phyloP scores from a whole-genome alignment of 352 stramenopile species.

The Globisporangium radiosum region DNA sequence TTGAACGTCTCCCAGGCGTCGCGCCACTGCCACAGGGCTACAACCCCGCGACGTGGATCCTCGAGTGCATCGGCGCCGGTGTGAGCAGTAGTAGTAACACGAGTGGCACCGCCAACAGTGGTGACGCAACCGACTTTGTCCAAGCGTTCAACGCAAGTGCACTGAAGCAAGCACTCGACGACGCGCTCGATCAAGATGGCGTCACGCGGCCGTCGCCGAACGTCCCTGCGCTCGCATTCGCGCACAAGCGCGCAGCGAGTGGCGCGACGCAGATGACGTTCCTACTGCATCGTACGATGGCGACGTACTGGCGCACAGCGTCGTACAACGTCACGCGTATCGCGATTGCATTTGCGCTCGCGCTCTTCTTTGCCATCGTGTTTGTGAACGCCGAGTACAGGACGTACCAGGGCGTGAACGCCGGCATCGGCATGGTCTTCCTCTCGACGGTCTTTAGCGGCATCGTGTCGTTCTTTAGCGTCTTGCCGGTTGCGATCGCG shows the following conservation, averaged over 20 bases:
- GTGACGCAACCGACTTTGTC: slow-evolving; percentile 25
- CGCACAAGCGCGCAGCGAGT: slow-evolving; percentile 17
- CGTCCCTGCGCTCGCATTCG: slow-evolving; percentile 21
- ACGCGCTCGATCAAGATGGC: slow-evolving; percentile 19
- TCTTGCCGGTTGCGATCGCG: slow-evolving; percentile 67
- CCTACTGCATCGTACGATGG: background rate
- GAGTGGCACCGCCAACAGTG: background rate
- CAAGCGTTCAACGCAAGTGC: slow-evolving; percentile 29
- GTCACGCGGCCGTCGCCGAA: slow-evolving; percentile 21
- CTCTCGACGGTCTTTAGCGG: slow-evolving; percentile 12
- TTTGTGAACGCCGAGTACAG: slow-evolving; percentile 48
- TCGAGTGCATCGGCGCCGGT: background rate
- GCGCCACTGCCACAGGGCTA: too few species aligned
- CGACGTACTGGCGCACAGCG: background rate
- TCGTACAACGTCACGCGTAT: slow-evolving; percentile 29
- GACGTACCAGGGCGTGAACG: slow-evolving; percentile 39
- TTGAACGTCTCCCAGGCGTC: too few species aligned
- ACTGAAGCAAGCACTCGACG: slow-evolving; percentile 17
- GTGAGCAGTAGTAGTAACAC: background rate
- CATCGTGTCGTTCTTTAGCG: slow-evolving; percentile 78
- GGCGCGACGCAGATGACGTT: slow-evolving; percentile 6
- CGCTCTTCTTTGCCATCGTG: slow-evolving; percentile 73
- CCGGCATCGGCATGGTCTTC: slow-evolving; percentile 46
- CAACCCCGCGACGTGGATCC: too few species aligned
- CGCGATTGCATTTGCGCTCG: slow-evolving; percentile 57